Percentiles rank a stretch among this genome's conserved stretches.
Conservation (phyloP, 805 yeast genomes). For the Saccharomyces jurei region DNA sequence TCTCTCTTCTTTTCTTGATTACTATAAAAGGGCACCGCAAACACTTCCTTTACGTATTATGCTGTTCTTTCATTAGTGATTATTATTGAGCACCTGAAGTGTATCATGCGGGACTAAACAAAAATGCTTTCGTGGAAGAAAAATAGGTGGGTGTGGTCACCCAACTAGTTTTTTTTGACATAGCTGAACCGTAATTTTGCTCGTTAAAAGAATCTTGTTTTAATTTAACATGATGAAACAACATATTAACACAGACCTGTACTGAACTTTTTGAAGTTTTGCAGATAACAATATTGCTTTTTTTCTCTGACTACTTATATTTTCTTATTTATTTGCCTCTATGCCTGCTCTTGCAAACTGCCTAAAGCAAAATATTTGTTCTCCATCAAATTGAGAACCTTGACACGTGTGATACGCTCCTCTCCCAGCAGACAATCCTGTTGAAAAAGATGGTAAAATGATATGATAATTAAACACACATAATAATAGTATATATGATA, state of each 20-base stretch:
- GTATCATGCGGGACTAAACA: neutral
- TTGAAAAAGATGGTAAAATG: neutral
- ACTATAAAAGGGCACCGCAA: neutral
- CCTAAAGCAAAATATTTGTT: neutral
- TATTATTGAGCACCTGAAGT: neutral
- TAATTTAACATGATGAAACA: conserved; percentile 27
- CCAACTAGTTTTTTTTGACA: neutral
- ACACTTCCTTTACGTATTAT: no score
- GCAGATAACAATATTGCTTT: conserved; percentile 30
- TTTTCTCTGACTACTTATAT: conserved; percentile 15
- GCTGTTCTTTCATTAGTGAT: no score
- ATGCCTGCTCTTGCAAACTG: neutral
- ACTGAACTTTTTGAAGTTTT: conserved; percentile 27
- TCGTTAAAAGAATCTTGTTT: neutral
- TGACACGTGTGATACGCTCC: neutral
- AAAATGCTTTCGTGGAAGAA: neutral
- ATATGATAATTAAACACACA: neutral
- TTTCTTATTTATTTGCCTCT: neutral
- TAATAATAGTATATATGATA: neutral
- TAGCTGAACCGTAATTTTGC: neutral
- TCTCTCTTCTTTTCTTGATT: neutral
- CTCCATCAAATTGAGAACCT: no score
- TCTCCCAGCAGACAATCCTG: neutral
- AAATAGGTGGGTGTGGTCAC: neutral
- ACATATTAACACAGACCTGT: conserved; percentile 34